These are phyloP conservation scores for Tylopilus cervinicoccineus DNA, from an alignment of 768 basidiomycete species.

Conservation along the genomic window DNA sequence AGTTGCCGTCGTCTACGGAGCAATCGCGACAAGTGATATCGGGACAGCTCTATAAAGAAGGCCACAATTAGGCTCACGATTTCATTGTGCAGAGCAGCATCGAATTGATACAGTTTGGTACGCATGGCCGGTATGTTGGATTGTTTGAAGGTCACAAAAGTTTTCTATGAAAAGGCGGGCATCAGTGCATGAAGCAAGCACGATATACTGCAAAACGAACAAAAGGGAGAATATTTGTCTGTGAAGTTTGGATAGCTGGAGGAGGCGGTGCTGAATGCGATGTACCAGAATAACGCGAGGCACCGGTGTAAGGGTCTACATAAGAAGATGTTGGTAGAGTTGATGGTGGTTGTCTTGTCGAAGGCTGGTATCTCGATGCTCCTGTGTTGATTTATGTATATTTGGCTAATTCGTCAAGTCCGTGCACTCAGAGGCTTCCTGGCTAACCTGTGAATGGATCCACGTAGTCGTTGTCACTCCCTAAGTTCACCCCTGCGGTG, in stretches of 20 bases:
- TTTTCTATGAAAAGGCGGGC: conserved; percentile 39
- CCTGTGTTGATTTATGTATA: conserved; percentile 34
- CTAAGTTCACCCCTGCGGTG: conserved; percentile 71
- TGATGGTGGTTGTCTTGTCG: conserved; percentile 31
- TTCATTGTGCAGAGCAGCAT: conserved; percentile 62
- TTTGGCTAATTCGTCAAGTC: background rate
- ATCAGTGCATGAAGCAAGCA: background rate
- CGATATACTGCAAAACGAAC: conserved; percentile 32
- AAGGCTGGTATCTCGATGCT: conserved; percentile 58
- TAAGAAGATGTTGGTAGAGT: conserved; percentile 35
- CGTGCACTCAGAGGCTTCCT: background rate
- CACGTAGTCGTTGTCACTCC: conserved; percentile 55
- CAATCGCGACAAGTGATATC: background rate
- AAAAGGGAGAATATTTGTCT: conserved; percentile 47
- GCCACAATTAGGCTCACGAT: conserved; percentile 45
- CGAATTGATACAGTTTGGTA: conserved; percentile 71
- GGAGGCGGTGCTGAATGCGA: conserved; percentile 34
- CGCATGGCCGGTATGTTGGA: conserved; percentile 77
- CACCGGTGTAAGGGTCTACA: conserved; percentile 72
- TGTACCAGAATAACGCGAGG: conserved; percentile 53
- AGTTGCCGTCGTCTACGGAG: conserved; percentile 58
- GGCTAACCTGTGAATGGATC: conserved; percentile 86
- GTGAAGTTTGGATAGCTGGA: conserved; percentile 26
- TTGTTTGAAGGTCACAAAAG: conserved; percentile 77
- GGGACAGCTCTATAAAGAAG: background rate